Evolutionary conservation across 2,329 filamentous ascomycete genomes (phyloP).

Genomic region (Sporothrix dimorphospora): DNA sequence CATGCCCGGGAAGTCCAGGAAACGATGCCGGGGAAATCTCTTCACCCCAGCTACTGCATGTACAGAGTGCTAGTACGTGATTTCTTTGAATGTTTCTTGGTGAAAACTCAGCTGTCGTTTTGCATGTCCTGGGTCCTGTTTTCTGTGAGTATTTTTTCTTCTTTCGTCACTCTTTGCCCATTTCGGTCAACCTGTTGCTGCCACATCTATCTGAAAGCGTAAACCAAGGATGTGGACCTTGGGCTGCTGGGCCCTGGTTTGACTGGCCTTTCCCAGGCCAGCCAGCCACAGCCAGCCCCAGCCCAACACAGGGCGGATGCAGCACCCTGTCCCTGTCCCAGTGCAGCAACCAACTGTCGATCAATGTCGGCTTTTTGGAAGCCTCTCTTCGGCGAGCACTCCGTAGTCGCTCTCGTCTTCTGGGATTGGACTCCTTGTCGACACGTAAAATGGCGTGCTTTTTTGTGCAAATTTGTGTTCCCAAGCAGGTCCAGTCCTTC

Average conservation of each 20-base stretch:
- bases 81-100: not conserved
- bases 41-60: not conserved
- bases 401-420: not conserved
- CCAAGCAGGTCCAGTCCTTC: not conserved
- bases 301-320: not conserved
- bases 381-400: not conserved
- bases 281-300: no score
- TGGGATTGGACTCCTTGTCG: not conserved
- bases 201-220: not conserved
- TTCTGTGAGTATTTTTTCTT: not conserved
- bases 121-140: not conserved
- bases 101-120: not conserved
- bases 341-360: not conserved
- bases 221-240: slow-evolving; percentile 3
- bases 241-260: not conserved
- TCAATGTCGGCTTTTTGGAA: not conserved
- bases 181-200: slow-evolving; percentile 15
- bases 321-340: not conserved
- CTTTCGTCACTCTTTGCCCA: slow-evolving; percentile 4
- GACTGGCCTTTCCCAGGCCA: not conserved
- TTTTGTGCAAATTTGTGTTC: not conserved
- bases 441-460: not conserved
- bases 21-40: not conserved
- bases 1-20: not conserved
- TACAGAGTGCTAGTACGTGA: no score